Base-by-base conservation (phyloP, 768 basidiomycete species). In the Bullera alba region DNA sequence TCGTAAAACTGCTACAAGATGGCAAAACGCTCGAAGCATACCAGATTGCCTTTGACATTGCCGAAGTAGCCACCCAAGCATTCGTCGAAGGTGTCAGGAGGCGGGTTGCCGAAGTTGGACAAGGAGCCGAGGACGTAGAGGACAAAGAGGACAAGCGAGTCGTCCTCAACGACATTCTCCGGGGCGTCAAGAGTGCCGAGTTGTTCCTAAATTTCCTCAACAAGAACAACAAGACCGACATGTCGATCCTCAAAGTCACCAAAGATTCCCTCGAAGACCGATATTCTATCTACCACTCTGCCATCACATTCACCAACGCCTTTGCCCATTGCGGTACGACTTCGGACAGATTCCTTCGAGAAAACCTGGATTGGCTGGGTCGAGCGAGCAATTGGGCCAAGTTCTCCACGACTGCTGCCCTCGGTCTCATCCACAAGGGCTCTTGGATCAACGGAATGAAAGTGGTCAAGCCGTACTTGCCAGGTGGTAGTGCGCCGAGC, bases 281-380 rank as follows among this genome's bases (percentile, higher is more conserved):
- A 30, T 92, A 88, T 21, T 97, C 93, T 17, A 88, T 99, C 67
- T 97, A 91, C 71, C 95, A 99, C 75, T 91, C 89, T 4, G 91
- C 95, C 3, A 80, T 99, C 56, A 91, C 91, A 6, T 80, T 99
- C 50, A 87, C 92, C 71, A 96, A 99, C 72, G 91, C 95, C 1
- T 97, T 92, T 72, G 92, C 93, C 83, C 85, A 95, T 67, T 83
- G 93, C n/a, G 95, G 95, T 41, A 99, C 95, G 2, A 90, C 91
- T 0, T 92, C 91, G 1, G 95, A 99, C 65, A 69, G 80, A 22
- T 99, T 97, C 58, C 77, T 99, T 17, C 83, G 91, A 12, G 88
- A 96, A 46, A 97, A 97, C 70, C 79, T 99, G 28, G 93, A 96
- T 68, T 99, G 92, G 91, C 81, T 99, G 3, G 87, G 82, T 8